Percentiles rank a stretch among this genome's conserved stretches.
Evolutionary conservation across 2,329 filamentous ascomycete species (phyloP).

Genomic region (Apiospora marii): DNA sequence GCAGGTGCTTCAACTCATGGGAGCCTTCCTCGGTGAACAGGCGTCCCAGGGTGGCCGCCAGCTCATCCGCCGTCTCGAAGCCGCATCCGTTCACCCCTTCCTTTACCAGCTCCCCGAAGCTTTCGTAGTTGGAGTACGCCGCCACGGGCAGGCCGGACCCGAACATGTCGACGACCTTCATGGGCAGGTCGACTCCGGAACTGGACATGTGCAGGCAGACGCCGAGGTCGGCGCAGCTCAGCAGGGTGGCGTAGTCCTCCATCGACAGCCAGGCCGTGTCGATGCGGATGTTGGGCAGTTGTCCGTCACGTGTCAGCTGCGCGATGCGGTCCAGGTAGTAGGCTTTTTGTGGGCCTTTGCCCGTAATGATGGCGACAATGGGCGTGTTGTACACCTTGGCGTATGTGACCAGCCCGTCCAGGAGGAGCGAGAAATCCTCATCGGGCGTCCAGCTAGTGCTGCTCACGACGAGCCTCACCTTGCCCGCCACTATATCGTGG

Average conservation of each 20-base stretch:
- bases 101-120: conserved; percentile 88
- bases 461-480: conserved; percentile 79
- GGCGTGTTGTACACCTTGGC: conserved; percentile 65
- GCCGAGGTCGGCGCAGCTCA: conserved; percentile 87
- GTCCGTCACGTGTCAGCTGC: conserved; percentile 65
- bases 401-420: conserved; percentile 82
- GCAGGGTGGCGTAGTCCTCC: conserved; percentile 82
- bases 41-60: conserved; percentile 68
- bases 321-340: conserved; percentile 75
- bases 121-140: conserved; percentile 85
- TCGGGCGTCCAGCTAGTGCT: conserved; percentile 98
- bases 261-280: conserved; percentile 86
- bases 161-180: conserved; percentile 99
- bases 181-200: conserved; percentile 93
- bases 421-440: conserved; percentile 89
- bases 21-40: conserved; percentile 65
- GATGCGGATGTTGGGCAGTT: conserved; percentile 75
- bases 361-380: conserved; percentile 91
- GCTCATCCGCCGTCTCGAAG: conserved; percentile 75
- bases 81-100: conserved; percentile 88
- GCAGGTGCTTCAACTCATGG: conserved; percentile 66
- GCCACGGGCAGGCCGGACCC: conserved; percentile 90
- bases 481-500: conserved; percentile 63
- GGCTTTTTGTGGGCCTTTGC: conserved; percentile 86
- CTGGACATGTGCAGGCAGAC: conserved; percentile 92